Evolutionary conservation across 768 basidiomycete genomes (phyloP).

Genomic region (Daedaleopsis nitida): DNA sequence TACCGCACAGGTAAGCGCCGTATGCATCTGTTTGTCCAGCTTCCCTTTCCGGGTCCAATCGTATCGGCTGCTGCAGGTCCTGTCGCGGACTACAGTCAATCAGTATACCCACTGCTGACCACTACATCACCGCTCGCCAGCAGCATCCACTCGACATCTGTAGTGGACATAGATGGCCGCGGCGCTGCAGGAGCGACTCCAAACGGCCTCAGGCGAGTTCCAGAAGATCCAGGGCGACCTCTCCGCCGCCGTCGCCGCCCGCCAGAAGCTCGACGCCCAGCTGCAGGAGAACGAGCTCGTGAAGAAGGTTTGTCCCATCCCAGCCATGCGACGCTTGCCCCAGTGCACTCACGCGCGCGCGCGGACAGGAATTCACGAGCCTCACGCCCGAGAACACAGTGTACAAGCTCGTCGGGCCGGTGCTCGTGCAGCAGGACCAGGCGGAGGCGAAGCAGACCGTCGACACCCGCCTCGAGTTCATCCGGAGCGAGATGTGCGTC

Average conservation of each 20-base stretch:
- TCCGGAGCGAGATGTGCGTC: slow-evolving; percentile 81
- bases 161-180: slow-evolving; percentile 45
- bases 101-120: no score
- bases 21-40: no score
- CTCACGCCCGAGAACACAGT: slow-evolving; percentile 77
- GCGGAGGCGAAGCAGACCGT: slow-evolving; percentile 86
- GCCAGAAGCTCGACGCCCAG: slow-evolving; percentile 89
- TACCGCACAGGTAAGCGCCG: no score
- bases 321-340: no score
- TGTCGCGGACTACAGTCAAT: no score
- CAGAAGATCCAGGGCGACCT: slow-evolving; percentile 82
- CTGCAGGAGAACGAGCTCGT: slow-evolving; percentile 90
- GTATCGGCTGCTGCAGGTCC: no score
- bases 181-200: slow-evolving; percentile 55
- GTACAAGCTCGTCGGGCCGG: slow-evolving; percentile 90
- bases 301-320: slow-evolving; percentile 61
- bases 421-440: slow-evolving; percentile 88
- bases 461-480: slow-evolving; percentile 88
- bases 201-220: slow-evolving; percentile 71
- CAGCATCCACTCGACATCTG: no score
- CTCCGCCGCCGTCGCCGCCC: slow-evolving; percentile 70
- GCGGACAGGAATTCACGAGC: slow-evolving; percentile 75
- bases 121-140: no score
- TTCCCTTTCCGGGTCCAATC: no score
- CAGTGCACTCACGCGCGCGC: neutral